These are phyloP conservation scores for Epichloe coenophiala DNA, from an alignment of 2,329 filamentous ascomycete genomes.

Conservation along the genomic window DNA sequence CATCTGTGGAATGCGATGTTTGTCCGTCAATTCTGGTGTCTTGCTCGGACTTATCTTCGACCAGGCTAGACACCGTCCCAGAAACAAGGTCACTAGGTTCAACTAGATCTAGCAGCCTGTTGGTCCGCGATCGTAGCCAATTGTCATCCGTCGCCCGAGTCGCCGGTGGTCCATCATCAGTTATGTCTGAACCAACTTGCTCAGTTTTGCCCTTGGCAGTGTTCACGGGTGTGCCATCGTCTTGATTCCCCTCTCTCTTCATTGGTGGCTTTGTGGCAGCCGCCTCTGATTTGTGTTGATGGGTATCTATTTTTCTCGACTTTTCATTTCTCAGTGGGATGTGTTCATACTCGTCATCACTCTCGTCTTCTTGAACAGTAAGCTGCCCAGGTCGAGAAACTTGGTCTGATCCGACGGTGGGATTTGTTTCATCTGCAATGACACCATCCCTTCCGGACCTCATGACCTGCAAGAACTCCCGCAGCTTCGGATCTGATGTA, in stretches of 20 bases:
- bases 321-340: constrained; percentile 41
- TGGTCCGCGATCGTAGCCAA: constrained; percentile 85
- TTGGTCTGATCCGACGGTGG: constrained; percentile 10
- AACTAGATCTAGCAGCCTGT: constrained; percentile 68
- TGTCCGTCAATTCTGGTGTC: constrained; percentile 11
- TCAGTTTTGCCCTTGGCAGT: constrained; percentile 6
- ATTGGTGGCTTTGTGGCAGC: constrained; percentile 3
- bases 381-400: constrained; percentile 13
- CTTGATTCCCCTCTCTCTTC: constrained; percentile 5
- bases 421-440: constrained; percentile 18
- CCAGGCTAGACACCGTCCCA: constrained; percentile 5
- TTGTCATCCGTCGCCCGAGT: constrained; percentile 60
- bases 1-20: constrained; percentile 14
- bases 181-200: constrained; percentile 10
- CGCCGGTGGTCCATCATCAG: constrained; percentile 14
- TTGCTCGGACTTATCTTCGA: constrained; percentile 5
- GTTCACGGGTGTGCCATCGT: constrained; percentile 1
- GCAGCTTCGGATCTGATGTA: constrained; percentile 62
- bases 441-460: constrained; percentile 33
- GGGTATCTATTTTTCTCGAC: constrained; percentile 22
- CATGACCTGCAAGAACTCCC: constrained; percentile 80
- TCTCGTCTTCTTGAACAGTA: constrained; percentile 40
- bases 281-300: constrained; percentile 3
- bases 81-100: constrained; percentile 51
- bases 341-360: constrained; percentile 63